A percentile compares a stretch with the other conserved stretches of the same genome.
Evolutionary conservation across 116 monocot species (phyloP).

Genomic region (Trichopus zeylanicus): DNA sequence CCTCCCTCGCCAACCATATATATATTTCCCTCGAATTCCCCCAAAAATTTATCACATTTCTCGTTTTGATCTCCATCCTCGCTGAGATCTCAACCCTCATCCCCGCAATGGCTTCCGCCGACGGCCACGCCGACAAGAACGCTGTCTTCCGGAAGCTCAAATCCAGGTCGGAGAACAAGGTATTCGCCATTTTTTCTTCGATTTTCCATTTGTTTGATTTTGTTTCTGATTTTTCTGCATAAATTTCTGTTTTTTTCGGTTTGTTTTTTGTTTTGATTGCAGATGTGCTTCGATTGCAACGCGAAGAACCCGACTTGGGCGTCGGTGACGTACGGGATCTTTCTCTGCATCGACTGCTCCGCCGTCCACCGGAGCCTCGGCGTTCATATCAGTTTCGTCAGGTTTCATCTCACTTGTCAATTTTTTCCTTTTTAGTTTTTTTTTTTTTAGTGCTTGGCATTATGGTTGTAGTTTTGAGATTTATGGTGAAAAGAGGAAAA

Average conservation of each 20-base stretch:
- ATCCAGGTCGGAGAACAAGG: conserved; percentile 56
- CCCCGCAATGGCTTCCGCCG: conserved; percentile 13
- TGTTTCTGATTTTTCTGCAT: conserved; percentile 17
- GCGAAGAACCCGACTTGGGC: conserved; percentile 52
- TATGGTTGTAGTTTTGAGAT: no score
- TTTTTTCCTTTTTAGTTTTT: neutral
- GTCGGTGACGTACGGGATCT: conserved; percentile 49
- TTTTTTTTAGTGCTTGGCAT: no score
- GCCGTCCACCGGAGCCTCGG: conserved; percentile 48
- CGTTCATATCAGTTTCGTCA: conserved; percentile 45
- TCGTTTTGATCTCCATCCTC: neutral
- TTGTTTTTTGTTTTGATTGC: neutral
- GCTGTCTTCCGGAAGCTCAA: conserved; percentile 54
- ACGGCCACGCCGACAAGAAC: conserved; percentile 32
- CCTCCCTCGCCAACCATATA: no score
- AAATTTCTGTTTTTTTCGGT: conserved; percentile 15
- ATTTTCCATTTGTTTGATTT: no score
- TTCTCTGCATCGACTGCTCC: conserved; percentile 50
- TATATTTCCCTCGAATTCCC: no score
- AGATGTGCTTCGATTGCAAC: conserved; percentile 58
- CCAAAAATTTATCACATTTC: neutral
- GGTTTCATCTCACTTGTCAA: conserved; percentile 12
- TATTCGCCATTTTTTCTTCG: neutral
- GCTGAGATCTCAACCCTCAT: neutral
- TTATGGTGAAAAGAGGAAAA: no score